These are phyloP conservation scores for Termitomyces sp. DNA, from an alignment of 768 basidiomycete species.

Conservation along the genomic window DNA sequence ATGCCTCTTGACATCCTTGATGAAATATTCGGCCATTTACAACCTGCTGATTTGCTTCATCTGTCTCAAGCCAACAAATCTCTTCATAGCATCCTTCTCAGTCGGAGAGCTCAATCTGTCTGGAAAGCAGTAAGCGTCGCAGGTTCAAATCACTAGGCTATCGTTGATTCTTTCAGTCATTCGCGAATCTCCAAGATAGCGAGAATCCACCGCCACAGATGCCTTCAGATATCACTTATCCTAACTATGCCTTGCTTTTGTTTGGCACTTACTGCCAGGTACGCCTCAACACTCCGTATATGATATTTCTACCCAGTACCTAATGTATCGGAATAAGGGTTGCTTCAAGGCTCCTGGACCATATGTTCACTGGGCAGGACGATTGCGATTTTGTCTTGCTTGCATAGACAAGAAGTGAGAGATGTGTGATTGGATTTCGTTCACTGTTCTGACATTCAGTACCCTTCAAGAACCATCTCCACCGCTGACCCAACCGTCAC, in stretches of 20 bases:
- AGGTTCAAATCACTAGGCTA: neutral
- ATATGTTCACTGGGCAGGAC: conserved; percentile 13
- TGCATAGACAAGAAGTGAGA: neutral
- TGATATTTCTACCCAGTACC: neutral
- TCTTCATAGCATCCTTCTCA: conserved; percentile 27
- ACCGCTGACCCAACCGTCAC: neutral
- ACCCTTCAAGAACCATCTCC: neutral
- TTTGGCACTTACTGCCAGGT: conserved; percentile 31
- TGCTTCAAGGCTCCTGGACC: neutral
- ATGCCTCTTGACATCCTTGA: conserved; percentile 27
- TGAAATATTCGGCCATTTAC: conserved; percentile 33
- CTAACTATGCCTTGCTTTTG: conserved; percentile 29
- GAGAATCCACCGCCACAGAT: conserved; percentile 15
- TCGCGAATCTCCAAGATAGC: conserved; percentile 11
- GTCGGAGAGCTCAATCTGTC: conserved; percentile 14
- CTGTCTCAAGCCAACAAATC: conserved; percentile 30
- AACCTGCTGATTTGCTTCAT: conserved; percentile 33
- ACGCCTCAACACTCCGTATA: conserved; percentile 2
- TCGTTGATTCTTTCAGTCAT: conserved; percentile 13
- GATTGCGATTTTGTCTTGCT: conserved; percentile 11
- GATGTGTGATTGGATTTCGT: neutral
- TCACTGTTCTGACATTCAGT: neutral
- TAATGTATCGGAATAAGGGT: neutral
- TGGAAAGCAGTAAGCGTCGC: conserved; percentile 25
- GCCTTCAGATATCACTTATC: conserved; percentile 24